These are phyloP conservation scores for Spinellus fusiger DNA, from an alignment of 192 early-diverging fungal genomes.

Conservation along the genomic window DNA sequence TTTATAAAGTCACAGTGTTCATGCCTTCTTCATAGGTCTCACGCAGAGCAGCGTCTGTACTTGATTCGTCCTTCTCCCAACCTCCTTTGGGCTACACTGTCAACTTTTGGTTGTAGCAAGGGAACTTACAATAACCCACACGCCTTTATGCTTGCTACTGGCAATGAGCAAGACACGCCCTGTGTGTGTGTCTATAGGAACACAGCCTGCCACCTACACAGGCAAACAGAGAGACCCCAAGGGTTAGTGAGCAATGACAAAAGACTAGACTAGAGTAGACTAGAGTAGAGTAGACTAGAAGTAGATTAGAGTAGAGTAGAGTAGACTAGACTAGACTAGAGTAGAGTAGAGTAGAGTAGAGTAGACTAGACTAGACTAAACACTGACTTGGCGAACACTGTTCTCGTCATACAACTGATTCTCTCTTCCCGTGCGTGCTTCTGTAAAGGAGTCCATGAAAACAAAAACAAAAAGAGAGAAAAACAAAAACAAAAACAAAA, in stretches of 20 bases:
- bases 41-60: conserved; percentile 42
- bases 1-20: not conserved
- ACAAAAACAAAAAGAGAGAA: not conserved
- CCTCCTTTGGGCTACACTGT: conserved; percentile 49
- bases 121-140: conserved; percentile 42
- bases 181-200: conserved; percentile 38
- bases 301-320: not conserved
- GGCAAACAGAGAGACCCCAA: too few species aligned
- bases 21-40: conserved; percentile 56
- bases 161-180: conserved; percentile 44
- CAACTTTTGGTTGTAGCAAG: not conserved
- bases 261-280: too few species aligned
- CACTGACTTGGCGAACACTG: conserved; percentile 11
- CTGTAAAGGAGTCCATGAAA: not conserved
- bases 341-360: not conserved
- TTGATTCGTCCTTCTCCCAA: conserved; percentile 57
- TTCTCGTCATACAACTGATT: conserved; percentile 16
- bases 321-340: not conserved
- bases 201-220: conserved; percentile 40
- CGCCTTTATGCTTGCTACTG: conserved; percentile 38
- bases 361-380: not conserved
- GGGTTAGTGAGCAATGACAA: too few species aligned
- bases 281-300: not conserved
- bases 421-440: conserved; percentile 22
- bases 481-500: not conserved